These are phyloP conservation scores for Fomitopsis schrenkii DNA, from an alignment of 1,284 basidiomycete species.

Conservation along the genomic window DNA sequence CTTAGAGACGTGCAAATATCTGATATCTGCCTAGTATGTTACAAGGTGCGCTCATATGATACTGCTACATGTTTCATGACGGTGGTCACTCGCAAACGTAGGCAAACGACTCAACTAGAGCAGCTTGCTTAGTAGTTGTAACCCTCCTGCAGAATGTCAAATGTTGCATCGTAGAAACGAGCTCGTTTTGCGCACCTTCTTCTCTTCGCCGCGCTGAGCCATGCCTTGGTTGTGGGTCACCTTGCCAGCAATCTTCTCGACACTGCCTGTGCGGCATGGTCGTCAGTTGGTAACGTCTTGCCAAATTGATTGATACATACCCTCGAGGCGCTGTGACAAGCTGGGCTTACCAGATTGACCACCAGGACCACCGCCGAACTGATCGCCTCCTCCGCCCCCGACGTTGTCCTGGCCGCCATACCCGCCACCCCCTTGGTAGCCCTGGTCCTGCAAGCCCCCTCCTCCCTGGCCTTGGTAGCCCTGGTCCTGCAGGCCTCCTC, in stretches of 20 bases:
- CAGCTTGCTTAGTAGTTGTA: too few species aligned
- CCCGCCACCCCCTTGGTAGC: neutral
- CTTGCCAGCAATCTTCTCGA: constrained; percentile 9
- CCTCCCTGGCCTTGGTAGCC: neutral
- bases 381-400: neutral
- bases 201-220: constrained; percentile 18
- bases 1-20: too few species aligned
- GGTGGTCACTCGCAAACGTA: too few species aligned
- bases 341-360: neutral
- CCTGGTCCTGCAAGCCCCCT: neutral
- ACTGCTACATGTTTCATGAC: too few species aligned
- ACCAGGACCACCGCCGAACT: neutral
- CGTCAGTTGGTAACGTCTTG: too few species aligned
- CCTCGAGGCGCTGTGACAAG: neutral
- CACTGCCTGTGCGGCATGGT: neutral
- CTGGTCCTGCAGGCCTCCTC: neutral
- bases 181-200: constrained; percentile 12
- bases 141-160: neutral
- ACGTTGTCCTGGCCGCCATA: neutral
- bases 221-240: constrained; percentile 15
- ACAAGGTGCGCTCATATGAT: too few species aligned
- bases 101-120: too few species aligned
- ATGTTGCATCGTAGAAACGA: neutral
- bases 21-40: too few species aligned
- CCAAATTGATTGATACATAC: neutral